Percentiles rank a stretch among this genome's conserved stretches.
These are phyloP conservation scores for Globomyces pollinis-pini DNA, from an alignment of 192 early-diverging fungal species.

Conservation along the genomic window DNA sequence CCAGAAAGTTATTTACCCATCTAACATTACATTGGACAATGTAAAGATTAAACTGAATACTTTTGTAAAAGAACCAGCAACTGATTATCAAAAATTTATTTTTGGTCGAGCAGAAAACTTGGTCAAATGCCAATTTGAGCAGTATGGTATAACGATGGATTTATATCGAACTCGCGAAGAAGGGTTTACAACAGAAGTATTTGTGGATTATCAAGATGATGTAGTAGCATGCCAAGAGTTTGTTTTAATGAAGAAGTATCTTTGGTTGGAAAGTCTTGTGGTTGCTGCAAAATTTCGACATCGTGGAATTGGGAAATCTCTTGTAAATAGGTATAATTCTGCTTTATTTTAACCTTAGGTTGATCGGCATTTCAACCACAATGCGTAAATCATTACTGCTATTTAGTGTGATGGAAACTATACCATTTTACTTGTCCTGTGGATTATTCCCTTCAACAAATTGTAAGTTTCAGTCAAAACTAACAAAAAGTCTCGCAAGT, in stretches of 20 bases:
- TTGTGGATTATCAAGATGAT: constrained; percentile 1
- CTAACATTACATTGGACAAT: neutral
- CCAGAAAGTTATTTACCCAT: neutral
- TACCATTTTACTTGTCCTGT: neutral
- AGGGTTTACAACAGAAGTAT: constrained; percentile 3
- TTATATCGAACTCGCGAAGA: constrained; percentile 1
- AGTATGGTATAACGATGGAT: constrained; percentile 7
- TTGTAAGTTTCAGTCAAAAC: neutral
- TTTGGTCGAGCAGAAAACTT: neutral
- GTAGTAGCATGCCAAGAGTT: constrained; percentile 6
- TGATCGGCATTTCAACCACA: neutral
- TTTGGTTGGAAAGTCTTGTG: constrained; percentile 6
- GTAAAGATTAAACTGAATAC: neutral
- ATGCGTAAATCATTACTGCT: neutral
- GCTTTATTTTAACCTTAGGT: neutral
- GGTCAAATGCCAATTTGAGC: neutral
- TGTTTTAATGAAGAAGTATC: constrained; percentile 11
- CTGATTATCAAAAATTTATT: neutral
- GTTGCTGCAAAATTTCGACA: neutral
- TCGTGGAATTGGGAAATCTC: neutral
- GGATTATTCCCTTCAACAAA: neutral
- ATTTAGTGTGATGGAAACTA: neutral
- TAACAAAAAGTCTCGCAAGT: neutral
- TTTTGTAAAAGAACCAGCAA: neutral
- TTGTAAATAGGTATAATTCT: neutral